These are phyloP conservation scores for Earliella scabrosa DNA, from an alignment of 1,284 basidiomycete genomes.

Conservation along the genomic window DNA sequence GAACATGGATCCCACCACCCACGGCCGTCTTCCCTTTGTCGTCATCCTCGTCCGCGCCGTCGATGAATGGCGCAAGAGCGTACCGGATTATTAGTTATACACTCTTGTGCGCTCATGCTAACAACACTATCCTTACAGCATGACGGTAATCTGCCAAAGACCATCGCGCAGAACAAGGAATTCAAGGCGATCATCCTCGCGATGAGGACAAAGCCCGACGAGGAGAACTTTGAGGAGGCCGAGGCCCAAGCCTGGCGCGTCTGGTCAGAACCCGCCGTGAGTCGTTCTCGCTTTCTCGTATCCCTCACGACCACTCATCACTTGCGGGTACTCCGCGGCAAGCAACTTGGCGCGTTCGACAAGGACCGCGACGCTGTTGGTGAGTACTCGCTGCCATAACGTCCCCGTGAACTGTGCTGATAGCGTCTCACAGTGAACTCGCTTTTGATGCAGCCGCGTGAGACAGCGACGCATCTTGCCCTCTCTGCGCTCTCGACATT, in stretches of 20 bases:
- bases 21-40: constrained; percentile 87
- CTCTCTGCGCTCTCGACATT: constrained; percentile 61
- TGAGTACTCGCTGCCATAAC: constrained; percentile 42
- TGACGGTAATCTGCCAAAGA: constrained; percentile 64
- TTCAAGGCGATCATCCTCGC: constrained; percentile 73
- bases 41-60: constrained; percentile 85
- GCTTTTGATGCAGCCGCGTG: constrained; percentile 46
- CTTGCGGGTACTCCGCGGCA: constrained; percentile 78
- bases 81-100: too few species aligned
- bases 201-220: constrained; percentile 77
- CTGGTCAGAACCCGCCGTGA: constrained; percentile 65
- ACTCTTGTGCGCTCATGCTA: too few species aligned
- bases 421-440: constrained; percentile 19
- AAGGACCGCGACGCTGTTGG: constrained; percentile 58
- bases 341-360: constrained; percentile 64
- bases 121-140: constrained; percentile 49
- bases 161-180: constrained; percentile 71
- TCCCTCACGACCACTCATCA: constrained; percentile 46
- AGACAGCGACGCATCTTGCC: constrained; percentile 67
- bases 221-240: constrained; percentile 97
- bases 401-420: not conserved
- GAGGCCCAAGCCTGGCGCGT: constrained; percentile 80
- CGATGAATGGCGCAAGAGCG: constrained; percentile 77
- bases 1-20: constrained; percentile 82
- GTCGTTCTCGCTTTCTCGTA: not conserved